These are phyloP conservation scores for Phytophthora pistaciae DNA, from an alignment of 352 stramenopile species.

Conservation along the genomic window DNA sequence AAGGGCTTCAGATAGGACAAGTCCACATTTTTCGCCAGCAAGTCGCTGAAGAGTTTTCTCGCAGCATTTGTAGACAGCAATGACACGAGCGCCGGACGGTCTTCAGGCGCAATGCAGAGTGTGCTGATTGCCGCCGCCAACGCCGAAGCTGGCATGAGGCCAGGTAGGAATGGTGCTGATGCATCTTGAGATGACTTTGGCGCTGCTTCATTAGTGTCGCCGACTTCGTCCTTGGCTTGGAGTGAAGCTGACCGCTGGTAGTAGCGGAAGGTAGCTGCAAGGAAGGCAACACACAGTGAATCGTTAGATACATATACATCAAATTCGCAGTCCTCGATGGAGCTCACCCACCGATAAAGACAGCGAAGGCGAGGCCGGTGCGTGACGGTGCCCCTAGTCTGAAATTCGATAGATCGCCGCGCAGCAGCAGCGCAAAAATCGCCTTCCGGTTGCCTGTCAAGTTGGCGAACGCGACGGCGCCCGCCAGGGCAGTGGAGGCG, in stretches of 20 bases:
- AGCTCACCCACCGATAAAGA: constrained; percentile 58
- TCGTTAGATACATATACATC: neutral
- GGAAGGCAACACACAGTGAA: neutral
- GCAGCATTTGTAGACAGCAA: constrained; percentile 16
- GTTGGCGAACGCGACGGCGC: constrained; percentile 34
- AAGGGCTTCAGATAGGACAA: constrained; percentile 15
- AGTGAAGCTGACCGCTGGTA: constrained; percentile 32
- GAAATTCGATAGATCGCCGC: constrained; percentile 20
- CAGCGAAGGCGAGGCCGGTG: constrained; percentile 46
- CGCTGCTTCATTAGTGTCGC: neutral
- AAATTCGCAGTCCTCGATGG: neutral
- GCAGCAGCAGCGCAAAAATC: constrained; percentile 28
- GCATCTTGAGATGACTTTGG: neutral
- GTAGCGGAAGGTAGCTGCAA: constrained; percentile 40
- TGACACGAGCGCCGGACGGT: constrained; percentile 11
- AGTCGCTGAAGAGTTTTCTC: constrained; percentile 11
- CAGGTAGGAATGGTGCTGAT: neutral
- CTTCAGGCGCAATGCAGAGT: constrained; percentile 8
- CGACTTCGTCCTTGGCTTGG: constrained; percentile 1
- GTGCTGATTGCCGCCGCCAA: constrained; percentile 9
- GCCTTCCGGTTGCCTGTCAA: constrained; percentile 36
- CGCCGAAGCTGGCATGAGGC: constrained; percentile 6
- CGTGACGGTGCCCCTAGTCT: constrained; percentile 38
- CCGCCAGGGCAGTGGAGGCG: constrained; percentile 27
- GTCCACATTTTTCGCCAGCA: constrained; percentile 1